Percentiles rank a stretch among this genome's conserved stretches.
These are phyloP conservation scores for Salix arbutifolia DNA, from an alignment of 345 rosid genomes.

Conservation along the genomic window DNA sequence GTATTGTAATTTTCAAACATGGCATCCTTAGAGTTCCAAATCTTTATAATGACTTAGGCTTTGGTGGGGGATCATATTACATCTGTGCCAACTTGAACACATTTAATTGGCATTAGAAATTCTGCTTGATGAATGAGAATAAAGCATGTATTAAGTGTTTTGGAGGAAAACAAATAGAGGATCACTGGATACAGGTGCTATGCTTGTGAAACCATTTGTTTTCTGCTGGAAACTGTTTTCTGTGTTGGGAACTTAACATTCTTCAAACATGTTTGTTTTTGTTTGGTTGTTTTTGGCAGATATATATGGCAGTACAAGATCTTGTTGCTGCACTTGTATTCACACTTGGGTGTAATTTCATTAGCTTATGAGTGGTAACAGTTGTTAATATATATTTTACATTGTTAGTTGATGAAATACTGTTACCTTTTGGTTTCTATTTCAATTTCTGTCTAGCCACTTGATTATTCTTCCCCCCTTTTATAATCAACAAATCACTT, in stretches of 20 bases:
- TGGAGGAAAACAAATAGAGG: no score
- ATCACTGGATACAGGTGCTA: no score
- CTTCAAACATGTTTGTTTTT: conserved; percentile 17
- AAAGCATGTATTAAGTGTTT: no score
- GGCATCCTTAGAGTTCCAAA: not conserved
- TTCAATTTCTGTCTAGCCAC: not conserved
- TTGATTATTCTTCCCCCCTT: not conserved
- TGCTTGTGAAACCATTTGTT: not conserved
- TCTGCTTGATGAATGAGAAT: no score
- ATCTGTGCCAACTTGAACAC: no score
- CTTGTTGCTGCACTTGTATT: conserved; percentile 79
- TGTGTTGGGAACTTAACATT: not conserved
- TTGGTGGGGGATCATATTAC: no score
- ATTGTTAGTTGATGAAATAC: not conserved
- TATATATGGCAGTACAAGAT: conserved; percentile 86
- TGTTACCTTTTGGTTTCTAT: not conserved
- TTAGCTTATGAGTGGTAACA: conserved; percentile 78
- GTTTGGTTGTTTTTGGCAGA: conserved; percentile 44
- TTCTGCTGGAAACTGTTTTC: not conserved
- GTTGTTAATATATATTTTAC: not conserved
- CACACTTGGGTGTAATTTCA: conserved; percentile 68
- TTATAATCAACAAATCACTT: no score
- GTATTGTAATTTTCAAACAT: not conserved
- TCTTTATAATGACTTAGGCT: not conserved
- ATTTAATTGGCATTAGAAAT: no score